Base-by-base conservation (phyloP, 1,284 basidiomycete genomes). In the Leccinum insigne region DNA sequence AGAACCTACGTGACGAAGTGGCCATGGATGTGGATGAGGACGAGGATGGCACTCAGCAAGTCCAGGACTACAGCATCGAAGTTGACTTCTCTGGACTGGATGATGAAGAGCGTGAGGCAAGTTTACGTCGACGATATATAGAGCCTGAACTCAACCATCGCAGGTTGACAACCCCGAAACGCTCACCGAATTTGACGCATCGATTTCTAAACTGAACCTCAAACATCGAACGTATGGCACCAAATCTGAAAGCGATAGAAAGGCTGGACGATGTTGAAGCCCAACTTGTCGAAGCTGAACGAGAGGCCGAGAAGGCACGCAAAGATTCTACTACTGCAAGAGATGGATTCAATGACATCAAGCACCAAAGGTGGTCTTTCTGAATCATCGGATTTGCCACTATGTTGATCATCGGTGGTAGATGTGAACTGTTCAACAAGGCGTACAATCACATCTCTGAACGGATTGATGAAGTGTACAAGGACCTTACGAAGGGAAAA, bases 391-490 rank as follows among this genome's bases (percentile, higher is more conserved):
- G 4, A 44, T 60, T 23, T 64, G 21, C 47, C 23, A 13, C 40
- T 14, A 38, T 62, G 26, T 47, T 65, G 21, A 59, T 56, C 1
- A 61, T 23, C 23, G 57, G 13, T 16, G 56, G 38, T 60, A 78
- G 89, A 73, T 89, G 86, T 67, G 94, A 99, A 68, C 78, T 98
- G 44, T 99, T 99, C 85, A 96, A 97, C 81, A 93, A 92, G 71
- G 97, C 98, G 0, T 99, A 96, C 81, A 91, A 90, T 68, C 96
- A 99, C 76, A 99, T 99, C 67, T 94, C 95, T 7, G 92, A 94
- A 67, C 85, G 89, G 60, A 99, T 99, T 71, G 96, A 99, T 76
- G 84, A 91, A 70, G 95, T 99, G 2, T 99, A 99, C 83, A 99
- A 99, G 80, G 96, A 99, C 69, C 86, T 99, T 23, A 99, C 98